Conservation (phyloP, 306 rosid genomes). For the Sicyos baderoa region DNA sequence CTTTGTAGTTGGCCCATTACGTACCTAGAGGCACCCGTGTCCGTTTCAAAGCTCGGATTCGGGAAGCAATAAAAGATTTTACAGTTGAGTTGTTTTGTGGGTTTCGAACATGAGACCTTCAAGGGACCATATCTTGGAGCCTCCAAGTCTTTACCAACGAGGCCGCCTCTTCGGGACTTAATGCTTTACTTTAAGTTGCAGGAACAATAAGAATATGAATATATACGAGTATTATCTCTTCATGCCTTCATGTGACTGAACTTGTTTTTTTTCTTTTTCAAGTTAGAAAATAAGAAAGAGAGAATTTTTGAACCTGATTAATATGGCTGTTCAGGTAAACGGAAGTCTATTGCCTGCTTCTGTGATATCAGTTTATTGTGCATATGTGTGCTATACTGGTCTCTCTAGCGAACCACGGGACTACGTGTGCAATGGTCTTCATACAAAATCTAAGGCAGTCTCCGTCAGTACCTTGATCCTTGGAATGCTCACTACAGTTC, state of each 20-base stretch:
- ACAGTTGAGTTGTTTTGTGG: too few species aligned
- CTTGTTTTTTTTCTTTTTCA: too few species aligned
- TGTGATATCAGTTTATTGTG: slow-evolving; percentile 81
- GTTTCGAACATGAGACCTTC: too few species aligned
- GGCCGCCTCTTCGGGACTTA: too few species aligned
- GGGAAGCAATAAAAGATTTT: too few species aligned
- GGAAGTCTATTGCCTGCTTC: slow-evolving; percentile 97
- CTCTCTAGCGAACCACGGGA: slow-evolving; percentile 79
- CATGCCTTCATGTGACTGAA: neutral
- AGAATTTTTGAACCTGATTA: neutral
- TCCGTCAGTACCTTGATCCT: slow-evolving; percentile 59
- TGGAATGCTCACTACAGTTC: slow-evolving; percentile 80
- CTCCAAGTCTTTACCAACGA: too few species aligned
- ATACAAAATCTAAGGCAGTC: slow-evolving; percentile 58
- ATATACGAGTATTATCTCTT: neutral
- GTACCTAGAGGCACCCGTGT: too few species aligned
- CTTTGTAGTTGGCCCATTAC: too few species aligned
- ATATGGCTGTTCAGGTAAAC: slow-evolving; percentile 54
- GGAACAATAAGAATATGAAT: neutral
- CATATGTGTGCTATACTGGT: slow-evolving; percentile 84
- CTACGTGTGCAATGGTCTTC: slow-evolving; percentile 83
- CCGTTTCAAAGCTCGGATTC: too few species aligned
- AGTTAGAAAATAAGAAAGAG: neutral
- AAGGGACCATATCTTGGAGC: too few species aligned
- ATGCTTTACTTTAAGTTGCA: too few species aligned